A percentile compares a stretch with the other conserved stretches of the same genome.
Evolutionary conservation across 116 monocot species (phyloP).

Genomic region (Papilionanthe hybrid): DNA sequence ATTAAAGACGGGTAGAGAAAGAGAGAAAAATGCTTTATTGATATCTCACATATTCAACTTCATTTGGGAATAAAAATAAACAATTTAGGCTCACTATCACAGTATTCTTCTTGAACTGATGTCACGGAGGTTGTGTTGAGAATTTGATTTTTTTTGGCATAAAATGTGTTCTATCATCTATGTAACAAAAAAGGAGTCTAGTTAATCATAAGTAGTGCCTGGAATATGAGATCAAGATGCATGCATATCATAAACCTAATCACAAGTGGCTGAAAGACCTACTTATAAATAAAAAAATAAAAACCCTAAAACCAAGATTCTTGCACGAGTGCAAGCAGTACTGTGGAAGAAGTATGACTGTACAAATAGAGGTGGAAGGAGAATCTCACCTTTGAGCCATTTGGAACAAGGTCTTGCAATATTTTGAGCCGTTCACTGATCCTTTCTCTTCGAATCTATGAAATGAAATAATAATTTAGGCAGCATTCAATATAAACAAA

Average conservation of each 20-base stretch:
- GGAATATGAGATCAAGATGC: too few species aligned
- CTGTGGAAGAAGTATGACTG: neutral
- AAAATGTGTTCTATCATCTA: too few species aligned
- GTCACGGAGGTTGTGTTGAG: too few species aligned
- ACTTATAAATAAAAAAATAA: neutral
- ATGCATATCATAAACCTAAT: too few species aligned
- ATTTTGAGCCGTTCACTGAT: constrained; percentile 78
- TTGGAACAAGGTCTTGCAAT: constrained; percentile 87
- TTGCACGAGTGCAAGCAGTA: neutral
- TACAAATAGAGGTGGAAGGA: neutral
- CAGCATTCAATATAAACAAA: neutral
- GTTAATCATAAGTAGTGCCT: neutral
- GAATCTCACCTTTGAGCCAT: constrained; percentile 74
- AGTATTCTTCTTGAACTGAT: too few species aligned
- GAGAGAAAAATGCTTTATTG: too few species aligned
- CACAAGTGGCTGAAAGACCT: neutral
- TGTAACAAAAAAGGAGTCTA: neutral
- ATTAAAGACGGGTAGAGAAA: too few species aligned
- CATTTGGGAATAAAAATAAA: too few species aligned
- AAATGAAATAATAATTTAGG: neutral
- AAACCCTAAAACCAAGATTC: neutral
- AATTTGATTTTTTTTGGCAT: too few species aligned
- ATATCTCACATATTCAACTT: too few species aligned
- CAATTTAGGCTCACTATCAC: too few species aligned
- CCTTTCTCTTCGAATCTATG: constrained; percentile 73